A percentile compares a stretch with the other conserved stretches of the same genome.
These are phyloP conservation scores for Puccinia novopanici DNA, from an alignment of 1,284 basidiomycete species.

Conservation along the genomic window DNA sequence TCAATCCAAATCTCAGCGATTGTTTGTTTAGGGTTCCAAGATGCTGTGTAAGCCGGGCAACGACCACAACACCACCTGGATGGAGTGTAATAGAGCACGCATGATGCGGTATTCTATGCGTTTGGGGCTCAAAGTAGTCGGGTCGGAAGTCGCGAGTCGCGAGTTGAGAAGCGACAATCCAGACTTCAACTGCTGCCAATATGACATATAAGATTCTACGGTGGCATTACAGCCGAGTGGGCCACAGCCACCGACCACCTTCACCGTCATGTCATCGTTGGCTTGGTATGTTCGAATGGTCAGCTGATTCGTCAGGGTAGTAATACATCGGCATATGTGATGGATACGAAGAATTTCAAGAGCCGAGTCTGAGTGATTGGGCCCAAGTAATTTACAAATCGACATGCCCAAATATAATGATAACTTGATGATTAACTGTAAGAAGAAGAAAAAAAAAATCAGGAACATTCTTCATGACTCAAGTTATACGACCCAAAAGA, in stretches of 20 bases:
- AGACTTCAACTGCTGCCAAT: constrained; percentile 50
- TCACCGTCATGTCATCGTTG: constrained; percentile 32
- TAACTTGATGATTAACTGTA: constrained; percentile 47
- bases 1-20: constrained; percentile 50
- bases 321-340: constrained; percentile 49
- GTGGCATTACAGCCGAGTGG: constrained; percentile 46
- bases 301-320: constrained; percentile 37
- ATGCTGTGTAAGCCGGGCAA: constrained; percentile 45
- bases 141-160: constrained; percentile 10
- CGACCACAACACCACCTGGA: constrained; percentile 44
- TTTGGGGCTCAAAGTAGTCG: background rate
- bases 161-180: constrained; percentile 32
- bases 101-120: constrained; percentile 34
- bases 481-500: no score
- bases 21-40: constrained; percentile 39
- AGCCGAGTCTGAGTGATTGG: constrained; percentile 37
- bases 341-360: constrained; percentile 48
- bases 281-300: constrained; percentile 37
- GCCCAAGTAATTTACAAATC: constrained; percentile 46
- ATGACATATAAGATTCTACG: constrained; percentile 49
- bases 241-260: constrained; percentile 42
- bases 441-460: background rate
- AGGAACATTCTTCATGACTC: background rate
- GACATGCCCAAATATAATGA: constrained; percentile 49
- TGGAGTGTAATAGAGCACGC: constrained; percentile 44